phyloP scores from a whole-genome alignment of 2,329 filamentous ascomycete species.

The Trichocomaceae sp. region DNA sequence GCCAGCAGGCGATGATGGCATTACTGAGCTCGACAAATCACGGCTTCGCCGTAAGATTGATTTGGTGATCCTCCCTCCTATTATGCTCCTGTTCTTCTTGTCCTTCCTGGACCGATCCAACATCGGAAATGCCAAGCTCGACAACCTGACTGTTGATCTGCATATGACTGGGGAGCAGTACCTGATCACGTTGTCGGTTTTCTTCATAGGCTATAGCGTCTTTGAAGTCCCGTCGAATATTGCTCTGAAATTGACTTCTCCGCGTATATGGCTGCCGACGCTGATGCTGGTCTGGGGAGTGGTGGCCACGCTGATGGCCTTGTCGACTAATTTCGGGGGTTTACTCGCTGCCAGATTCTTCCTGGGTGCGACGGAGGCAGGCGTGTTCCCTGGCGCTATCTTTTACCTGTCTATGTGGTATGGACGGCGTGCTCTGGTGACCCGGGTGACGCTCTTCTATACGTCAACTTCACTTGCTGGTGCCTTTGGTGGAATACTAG shows the following conservation, averaged over 20 bases:
- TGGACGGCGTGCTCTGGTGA: conserved; percentile 52
- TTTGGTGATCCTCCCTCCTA: conserved; percentile 35
- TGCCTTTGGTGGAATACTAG: conserved; percentile 67
- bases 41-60: conserved; percentile 40
- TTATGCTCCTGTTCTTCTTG: conserved; percentile 41
- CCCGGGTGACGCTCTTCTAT: conserved; percentile 55
- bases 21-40: conserved; percentile 2
- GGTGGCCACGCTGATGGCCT: conserved; percentile 12
- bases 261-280: conserved; percentile 34
- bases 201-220: conserved; percentile 26
- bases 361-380: conserved; percentile 56
- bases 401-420: conserved; percentile 61
- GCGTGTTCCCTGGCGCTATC: conserved; percentile 49
- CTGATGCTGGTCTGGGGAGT: conserved; percentile 34
- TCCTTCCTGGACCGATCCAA: conserved; percentile 41
- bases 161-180: conserved; percentile 58
- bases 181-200: conserved; percentile 60
- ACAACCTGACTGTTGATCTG: conserved; percentile 59
- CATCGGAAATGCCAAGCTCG: conserved; percentile 60
- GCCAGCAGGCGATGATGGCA: not conserved
- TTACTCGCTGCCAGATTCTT: conserved; percentile 48
- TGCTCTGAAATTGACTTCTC: conserved; percentile 26
- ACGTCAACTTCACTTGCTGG: conserved; percentile 53
- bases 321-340: conserved; percentile 14
- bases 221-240: conserved; percentile 26